Evolutionary conservation across 805 yeast genomes (phyloP).

Genomic region (Candida xyloterini): DNA sequence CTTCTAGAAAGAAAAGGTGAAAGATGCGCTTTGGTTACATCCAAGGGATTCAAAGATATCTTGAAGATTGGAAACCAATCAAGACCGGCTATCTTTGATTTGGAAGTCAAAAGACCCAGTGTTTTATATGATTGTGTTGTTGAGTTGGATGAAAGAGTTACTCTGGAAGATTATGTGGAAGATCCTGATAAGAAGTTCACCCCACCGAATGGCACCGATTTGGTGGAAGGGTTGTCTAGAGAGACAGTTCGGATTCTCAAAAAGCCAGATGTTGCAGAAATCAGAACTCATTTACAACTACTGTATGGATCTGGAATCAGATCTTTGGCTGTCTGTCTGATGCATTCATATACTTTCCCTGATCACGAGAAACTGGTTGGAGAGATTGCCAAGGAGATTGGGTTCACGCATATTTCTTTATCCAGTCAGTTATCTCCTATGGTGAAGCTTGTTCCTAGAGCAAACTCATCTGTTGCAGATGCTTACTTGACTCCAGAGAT

Average conservation of each 20-base stretch:
- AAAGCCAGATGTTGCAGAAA: conserved; percentile 44
- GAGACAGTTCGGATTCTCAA: conserved; percentile 60
- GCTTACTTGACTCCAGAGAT: conserved; percentile 82
- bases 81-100: conserved; percentile 84
- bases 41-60: conserved; percentile 85
- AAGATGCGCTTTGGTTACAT: conserved; percentile 76
- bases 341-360: conserved; percentile 73
- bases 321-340: conserved; percentile 67
- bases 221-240: conserved; percentile 60
- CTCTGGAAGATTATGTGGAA: conserved; percentile 76
- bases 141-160: conserved; percentile 88
- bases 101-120: conserved; percentile 68
- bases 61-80: conserved; percentile 87
- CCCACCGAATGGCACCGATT: conserved; percentile 31
- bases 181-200: conserved; percentile 47
- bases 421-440: conserved; percentile 71
- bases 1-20: conserved; percentile 91
- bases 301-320: conserved; percentile 57
- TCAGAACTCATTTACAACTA: conserved; percentile 40
- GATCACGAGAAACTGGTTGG: conserved; percentile 64
- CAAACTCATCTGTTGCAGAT: conserved; percentile 76
- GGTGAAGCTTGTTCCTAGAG: conserved; percentile 73
- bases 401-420: conserved; percentile 66
- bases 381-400: conserved; percentile 58
- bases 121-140: conserved; percentile 71